phyloP scores from a whole-genome alignment of 1,284 basidiomycete species.

The Austroboletus olivaceoglutinosus region DNA sequence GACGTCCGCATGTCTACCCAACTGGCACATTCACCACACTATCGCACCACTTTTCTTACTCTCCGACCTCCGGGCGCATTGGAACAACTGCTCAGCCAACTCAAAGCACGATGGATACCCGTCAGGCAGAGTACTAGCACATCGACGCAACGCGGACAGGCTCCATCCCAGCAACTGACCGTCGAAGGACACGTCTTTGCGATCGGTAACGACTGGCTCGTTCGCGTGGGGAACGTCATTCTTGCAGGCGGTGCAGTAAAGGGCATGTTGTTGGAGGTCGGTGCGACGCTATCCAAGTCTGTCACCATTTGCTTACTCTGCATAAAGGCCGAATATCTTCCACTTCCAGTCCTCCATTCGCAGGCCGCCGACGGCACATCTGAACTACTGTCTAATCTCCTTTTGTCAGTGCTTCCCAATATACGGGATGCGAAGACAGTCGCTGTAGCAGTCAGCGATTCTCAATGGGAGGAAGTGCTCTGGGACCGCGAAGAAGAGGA shows the following conservation, averaged over 20 bases:
- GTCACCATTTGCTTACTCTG: constrained; percentile 2
- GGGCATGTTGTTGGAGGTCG: constrained; percentile 77
- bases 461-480: constrained; percentile 74
- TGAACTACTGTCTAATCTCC: constrained; percentile 66
- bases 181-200: constrained; percentile 68
- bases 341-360: constrained; percentile 61
- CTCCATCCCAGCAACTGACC: constrained; percentile 57
- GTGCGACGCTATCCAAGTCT: constrained; percentile 9
- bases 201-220: constrained; percentile 76
- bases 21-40: constrained; percentile 56
- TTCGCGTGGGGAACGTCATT: constrained; percentile 74
- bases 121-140: constrained; percentile 54
- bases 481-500: constrained; percentile 69
- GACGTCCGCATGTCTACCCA: constrained; percentile 35
- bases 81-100: constrained; percentile 67
- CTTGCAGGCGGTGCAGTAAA: constrained; percentile 68
- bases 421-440: constrained; percentile 66
- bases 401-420: constrained; percentile 70
- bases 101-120: constrained; percentile 70
- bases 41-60: constrained; percentile 70
- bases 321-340: constrained; percentile 71
- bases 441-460: constrained; percentile 69
- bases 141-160: constrained; percentile 45
- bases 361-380: constrained; percentile 61
- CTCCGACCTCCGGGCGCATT: constrained; percentile 66